Evolutionary conservation across 2,329 filamentous ascomycete genomes (phyloP).

Genomic region (Monilinia aucupariae): DNA sequence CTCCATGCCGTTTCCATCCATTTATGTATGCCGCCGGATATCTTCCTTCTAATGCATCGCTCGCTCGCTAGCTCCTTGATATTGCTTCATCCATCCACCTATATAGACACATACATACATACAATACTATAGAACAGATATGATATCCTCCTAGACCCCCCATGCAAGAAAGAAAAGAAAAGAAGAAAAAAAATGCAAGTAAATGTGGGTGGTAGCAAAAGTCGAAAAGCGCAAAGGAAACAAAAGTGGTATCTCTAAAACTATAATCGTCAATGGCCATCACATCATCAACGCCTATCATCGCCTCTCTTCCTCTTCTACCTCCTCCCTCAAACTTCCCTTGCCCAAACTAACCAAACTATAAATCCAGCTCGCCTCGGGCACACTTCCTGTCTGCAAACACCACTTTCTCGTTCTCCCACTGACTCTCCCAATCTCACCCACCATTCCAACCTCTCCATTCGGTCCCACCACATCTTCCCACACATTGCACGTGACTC

Average conservation of each 20-base stretch:
- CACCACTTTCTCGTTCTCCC: constrained; percentile 31
- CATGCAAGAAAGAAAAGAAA: constrained; percentile 1
- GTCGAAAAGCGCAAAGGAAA: background rate
- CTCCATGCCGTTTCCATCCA: constrained; percentile 1
- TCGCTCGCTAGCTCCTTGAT: background rate
- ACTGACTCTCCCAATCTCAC: constrained; percentile 27
- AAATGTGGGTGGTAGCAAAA: background rate
- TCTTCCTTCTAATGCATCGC: constrained; percentile 2
- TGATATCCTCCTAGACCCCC: background rate
- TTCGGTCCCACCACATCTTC: constrained; percentile 30
- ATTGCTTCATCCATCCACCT: background rate
- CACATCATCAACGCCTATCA: background rate
- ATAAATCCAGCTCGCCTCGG: constrained; percentile 32
- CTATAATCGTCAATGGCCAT: background rate
- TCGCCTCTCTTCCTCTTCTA: background rate
- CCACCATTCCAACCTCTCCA: constrained; percentile 28
- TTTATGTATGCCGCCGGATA: constrained; percentile 3
- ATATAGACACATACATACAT: background rate
- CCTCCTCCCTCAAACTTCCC: background rate
- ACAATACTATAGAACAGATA: background rate
- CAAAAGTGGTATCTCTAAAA: constrained; percentile 8
- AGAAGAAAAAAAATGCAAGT: background rate
- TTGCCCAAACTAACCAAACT: constrained; percentile 17
- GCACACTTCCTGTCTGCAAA: constrained; percentile 26
- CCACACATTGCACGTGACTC: constrained; percentile 30